Percentiles rank a stretch among this genome's conserved stretches.
Conservation (phyloP, 2,329 filamentous ascomycete genomes). For the Stagonosporopsis rhizophila region DNA sequence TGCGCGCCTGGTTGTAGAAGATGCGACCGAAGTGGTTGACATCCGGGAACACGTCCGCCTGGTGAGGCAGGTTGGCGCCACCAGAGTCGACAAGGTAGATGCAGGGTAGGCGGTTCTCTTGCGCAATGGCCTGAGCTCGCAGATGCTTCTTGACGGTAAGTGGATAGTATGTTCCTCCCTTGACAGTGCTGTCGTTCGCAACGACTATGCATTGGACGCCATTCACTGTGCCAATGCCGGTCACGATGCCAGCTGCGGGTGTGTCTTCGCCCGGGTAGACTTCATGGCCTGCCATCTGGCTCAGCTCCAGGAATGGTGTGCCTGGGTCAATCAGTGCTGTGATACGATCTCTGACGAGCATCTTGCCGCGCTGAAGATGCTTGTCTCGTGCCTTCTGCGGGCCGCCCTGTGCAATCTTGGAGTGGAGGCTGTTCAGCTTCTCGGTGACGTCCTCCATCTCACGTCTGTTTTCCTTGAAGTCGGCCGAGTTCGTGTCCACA, state of each 20-base stretch:
- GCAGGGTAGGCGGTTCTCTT: conserved; percentile 82
- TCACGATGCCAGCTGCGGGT: conserved; percentile 88
- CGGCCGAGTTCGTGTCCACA: conserved; percentile 77
- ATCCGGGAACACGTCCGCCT: conserved; percentile 95
- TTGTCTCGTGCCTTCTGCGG: conserved; percentile 83
- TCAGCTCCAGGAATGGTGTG: conserved; percentile 91
- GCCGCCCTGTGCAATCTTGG: conserved; percentile 76
- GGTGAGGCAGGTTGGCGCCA: conserved; percentile 91
- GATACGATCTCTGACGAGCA: conserved; percentile 90
- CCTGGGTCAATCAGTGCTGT: conserved; percentile 87
- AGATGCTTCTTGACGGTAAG: conserved; percentile 98
- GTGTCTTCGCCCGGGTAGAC: conserved; percentile 88
- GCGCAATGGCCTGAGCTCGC: conserved; percentile 86
- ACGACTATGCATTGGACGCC: conserved; percentile 93
- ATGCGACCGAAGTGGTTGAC: conserved; percentile 95
- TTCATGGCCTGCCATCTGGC: conserved; percentile 84
- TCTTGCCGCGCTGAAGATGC: conserved; percentile 87
- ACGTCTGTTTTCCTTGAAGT: conserved; percentile 80
- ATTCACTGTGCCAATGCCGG: conserved; percentile 87
- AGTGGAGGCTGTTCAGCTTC: conserved; percentile 73
- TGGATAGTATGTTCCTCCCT: conserved; percentile 95
- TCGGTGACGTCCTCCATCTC: conserved; percentile 78
- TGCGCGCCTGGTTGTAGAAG: conserved; percentile 96
- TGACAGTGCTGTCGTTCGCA: conserved; percentile 96
- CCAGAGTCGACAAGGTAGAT: conserved; percentile 97